Evolutionary conservation across 2,329 filamentous ascomycete genomes (phyloP), one percentile per base, ranked within the genome.

Genomic region (Sphaerulina musiva): DNA sequence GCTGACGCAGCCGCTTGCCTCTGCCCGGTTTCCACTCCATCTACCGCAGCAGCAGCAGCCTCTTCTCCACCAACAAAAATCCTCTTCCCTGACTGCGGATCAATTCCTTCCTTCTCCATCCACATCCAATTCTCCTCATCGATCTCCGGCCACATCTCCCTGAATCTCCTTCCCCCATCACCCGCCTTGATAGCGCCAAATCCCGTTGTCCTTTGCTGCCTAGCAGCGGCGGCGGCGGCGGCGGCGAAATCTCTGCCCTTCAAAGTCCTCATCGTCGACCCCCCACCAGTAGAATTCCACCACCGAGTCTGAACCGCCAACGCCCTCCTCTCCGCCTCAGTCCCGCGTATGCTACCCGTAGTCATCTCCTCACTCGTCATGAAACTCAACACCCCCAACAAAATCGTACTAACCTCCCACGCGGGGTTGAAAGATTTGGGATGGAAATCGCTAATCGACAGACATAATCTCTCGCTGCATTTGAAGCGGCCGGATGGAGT

Each of bases 291-390:
- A 34, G 85, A 88, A 74, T 98, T 98, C 91, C 91, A 97, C 93
- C 93, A 98, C 51, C 88, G 78, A 12, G 89, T 88, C 58, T 87
- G 80, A 23, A 80, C 78, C 0, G 93, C 90, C 47, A 90, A 82
- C 64, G 85, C 80, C 69, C 83, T 86, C 57, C 92, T 82, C 76
- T 97, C 91, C 3, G 80, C 76, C 47, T 88, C 81, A 0, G 82
- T 86, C 14, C 85, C 88, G 5, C 85, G 85, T 31, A 98, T 82
- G 31, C 86, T 91, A 2, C 93, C 93, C 0, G 93, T 97, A 0
- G 93, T 98, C 87, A 97, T 96, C 75, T 98, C 93, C 68, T 98
- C 92, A 61, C 88, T 89, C 2, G 92, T 97, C 93, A 98, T 98
- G 73, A 98, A 98, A 39, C 87, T 95, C 59, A 97, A 77, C 29